Evolutionary conservation across 2,329 filamentous ascomycete genomes (phyloP).

Genomic region (Gyromitra esculenta): DNA sequence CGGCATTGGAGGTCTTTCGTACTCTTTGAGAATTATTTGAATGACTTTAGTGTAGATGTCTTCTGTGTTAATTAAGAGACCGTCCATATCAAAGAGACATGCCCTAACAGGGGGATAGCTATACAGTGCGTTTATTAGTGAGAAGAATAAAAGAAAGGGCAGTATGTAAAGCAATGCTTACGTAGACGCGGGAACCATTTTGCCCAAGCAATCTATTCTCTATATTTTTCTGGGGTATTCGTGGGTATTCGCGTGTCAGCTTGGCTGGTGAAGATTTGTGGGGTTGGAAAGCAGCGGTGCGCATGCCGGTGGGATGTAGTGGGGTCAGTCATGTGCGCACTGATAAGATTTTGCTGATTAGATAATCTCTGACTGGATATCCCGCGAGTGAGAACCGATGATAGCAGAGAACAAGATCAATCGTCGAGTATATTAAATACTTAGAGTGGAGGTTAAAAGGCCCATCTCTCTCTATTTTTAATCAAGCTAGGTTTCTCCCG

Average conservation of each 20-base stretch:
- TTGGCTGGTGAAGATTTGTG: not conserved
- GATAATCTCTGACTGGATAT: not conserved
- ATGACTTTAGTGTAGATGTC: conserved; percentile 86
- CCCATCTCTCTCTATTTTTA: no score
- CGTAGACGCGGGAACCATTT: conserved; percentile 21
- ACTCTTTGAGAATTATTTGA: conserved; percentile 81
- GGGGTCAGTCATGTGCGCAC: conserved; percentile 4
- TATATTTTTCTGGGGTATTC: not conserved
- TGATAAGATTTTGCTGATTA: conserved; percentile 13
- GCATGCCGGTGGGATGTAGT: not conserved
- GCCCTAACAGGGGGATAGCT: conserved; percentile 78
- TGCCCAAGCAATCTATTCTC: not conserved
- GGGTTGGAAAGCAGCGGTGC: not conserved
- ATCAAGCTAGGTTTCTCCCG: not conserved
- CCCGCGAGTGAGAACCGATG: conserved; percentile 18
- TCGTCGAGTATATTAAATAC: not conserved
- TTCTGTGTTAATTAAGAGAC: conserved; percentile 91
- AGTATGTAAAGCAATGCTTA: not conserved
- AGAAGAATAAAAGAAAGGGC: not conserved
- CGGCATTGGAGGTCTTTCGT: conserved; percentile 78
- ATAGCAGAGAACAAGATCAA: not conserved
- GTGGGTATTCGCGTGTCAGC: not conserved
- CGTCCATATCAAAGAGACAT: conserved; percentile 94
- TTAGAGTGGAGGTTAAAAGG: no score
- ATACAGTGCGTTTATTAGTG: not conserved